Percentiles rank a stretch among this genome's conserved stretches.
Conservation (phyloP, 1,139 yeast species). For the Torulaspora globosa region DNA sequence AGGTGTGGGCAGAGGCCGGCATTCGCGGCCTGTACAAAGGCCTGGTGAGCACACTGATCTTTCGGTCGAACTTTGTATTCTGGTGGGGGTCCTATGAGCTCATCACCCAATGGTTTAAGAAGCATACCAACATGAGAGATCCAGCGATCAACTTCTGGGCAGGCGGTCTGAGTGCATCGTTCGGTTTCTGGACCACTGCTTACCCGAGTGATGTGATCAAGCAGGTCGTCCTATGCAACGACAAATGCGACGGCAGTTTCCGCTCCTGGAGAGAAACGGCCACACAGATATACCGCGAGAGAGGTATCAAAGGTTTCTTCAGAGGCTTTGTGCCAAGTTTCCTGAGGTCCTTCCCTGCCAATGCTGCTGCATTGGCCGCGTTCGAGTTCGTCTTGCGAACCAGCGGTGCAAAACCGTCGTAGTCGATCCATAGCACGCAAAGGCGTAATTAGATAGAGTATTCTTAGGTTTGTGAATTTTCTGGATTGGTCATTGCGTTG, state of each 20-base stretch:
- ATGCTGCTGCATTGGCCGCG: conserved; percentile 90
- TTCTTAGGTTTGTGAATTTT: neutral
- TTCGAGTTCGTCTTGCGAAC: conserved; percentile 76
- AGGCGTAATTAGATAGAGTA: conserved; percentile 1
- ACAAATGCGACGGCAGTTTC: conserved; percentile 64
- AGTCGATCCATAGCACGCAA: neutral
- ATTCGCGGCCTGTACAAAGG: conserved; percentile 75
- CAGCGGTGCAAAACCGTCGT: conserved; percentile 26
- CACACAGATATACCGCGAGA: conserved; percentile 54
- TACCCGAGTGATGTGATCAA: conserved; percentile 88
- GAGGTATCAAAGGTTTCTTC: conserved; percentile 68
- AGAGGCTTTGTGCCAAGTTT: conserved; percentile 79
- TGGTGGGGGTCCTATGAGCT: conserved; percentile 95
- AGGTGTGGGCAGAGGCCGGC: conserved; percentile 52
- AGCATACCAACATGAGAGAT: conserved; percentile 57
- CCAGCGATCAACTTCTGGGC: conserved; percentile 84
- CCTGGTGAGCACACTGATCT: conserved; percentile 77
- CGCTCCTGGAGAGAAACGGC: conserved; percentile 73
- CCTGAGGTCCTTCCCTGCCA: conserved; percentile 76
- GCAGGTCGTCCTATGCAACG: conserved; percentile 81
- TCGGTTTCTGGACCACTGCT: conserved; percentile 83
- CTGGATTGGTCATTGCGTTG: conserved; percentile 6
- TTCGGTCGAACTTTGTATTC: conserved; percentile 78
- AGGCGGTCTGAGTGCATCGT: conserved; percentile 71
- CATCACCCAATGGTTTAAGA: conserved; percentile 63